Conservation (phyloP, 257 asterid genomes). For the Forsythia viridissima region DNA sequence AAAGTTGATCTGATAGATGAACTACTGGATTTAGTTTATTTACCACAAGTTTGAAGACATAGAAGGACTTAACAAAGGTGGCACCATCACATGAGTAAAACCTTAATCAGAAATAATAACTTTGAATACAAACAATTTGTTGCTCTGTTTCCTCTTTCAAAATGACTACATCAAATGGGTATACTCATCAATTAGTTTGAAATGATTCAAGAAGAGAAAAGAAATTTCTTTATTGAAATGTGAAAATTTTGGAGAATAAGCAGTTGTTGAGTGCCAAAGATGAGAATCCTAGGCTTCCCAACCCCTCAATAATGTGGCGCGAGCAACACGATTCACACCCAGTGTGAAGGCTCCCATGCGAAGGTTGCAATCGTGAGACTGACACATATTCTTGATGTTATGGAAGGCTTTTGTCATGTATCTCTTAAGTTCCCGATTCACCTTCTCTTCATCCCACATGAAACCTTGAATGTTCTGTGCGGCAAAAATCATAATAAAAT, state of each 20-base stretch:
- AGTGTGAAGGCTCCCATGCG: conserved; percentile 90
- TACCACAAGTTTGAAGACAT: conserved; percentile 11
- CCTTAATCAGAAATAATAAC: background rate
- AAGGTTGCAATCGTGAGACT: conserved; percentile 68
- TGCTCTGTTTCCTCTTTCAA: conserved; percentile 8
- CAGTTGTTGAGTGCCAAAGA: background rate
- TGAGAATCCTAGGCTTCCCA: conserved; percentile 69
- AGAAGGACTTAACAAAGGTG: background rate
- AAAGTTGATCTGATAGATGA: background rate
- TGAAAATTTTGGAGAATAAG: background rate
- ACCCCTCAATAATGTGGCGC: conserved; percentile 73
- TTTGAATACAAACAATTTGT: conserved; percentile 5
- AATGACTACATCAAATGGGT: conserved; percentile 1
- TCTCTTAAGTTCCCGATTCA: conserved; percentile 61
- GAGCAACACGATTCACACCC: conserved; percentile 89
- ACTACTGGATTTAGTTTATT: background rate
- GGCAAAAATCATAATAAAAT: conserved; percentile 3
- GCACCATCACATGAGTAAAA: conserved; percentile 8
- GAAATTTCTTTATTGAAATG: background rate
- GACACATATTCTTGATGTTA: conserved; percentile 65
- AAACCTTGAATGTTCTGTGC: conserved; percentile 87
- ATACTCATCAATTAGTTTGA: conserved; percentile 1
- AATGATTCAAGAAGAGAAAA: conserved; percentile 4
- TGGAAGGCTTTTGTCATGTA: conserved; percentile 81
- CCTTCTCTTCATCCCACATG: conserved; percentile 89